Evolutionary conservation across 73 alveolate genomes (phyloP).

Genomic region (Uronychia binucleata): DNA sequence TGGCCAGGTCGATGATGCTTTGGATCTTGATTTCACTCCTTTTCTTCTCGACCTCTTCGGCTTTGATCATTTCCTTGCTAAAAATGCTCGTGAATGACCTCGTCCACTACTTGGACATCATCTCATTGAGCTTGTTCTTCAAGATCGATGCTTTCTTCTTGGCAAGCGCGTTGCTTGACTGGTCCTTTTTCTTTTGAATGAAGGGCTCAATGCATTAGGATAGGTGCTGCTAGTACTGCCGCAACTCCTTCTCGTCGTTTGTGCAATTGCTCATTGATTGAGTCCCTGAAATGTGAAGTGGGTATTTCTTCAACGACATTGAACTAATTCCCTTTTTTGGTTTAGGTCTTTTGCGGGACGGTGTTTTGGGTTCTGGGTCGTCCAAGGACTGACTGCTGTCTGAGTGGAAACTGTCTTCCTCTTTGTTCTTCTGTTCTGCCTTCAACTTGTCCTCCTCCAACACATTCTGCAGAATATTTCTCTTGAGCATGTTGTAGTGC

Average conservation of each 20-base stretch:
- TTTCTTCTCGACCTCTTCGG: neutral
- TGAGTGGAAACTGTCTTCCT: neutral
- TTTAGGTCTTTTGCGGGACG: neutral
- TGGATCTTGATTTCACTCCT: neutral
- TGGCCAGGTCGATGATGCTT: neutral
- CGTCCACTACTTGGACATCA: neutral
- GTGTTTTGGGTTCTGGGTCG: neutral
- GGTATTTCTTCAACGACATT: neutral
- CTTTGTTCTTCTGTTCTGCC: neutral
- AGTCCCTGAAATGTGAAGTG: neutral
- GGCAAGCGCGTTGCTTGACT: neutral
- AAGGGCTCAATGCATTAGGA: neutral
- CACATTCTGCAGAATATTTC: neutral
- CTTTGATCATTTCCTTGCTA: neutral
- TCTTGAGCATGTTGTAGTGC: neutral
- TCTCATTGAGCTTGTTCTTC: neutral
- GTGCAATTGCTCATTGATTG: neutral
- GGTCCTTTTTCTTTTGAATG: neutral
- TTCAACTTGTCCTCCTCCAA: neutral
- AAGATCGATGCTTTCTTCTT: neutral
- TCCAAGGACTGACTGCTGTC: neutral
- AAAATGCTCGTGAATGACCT: neutral
- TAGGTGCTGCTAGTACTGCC: neutral
- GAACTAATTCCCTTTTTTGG: neutral
- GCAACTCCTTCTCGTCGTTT: neutral